These are phyloP conservation scores for Phytomonas sp. DNA, from an alignment of 208 protist species.

Conservation along the genomic window DNA sequence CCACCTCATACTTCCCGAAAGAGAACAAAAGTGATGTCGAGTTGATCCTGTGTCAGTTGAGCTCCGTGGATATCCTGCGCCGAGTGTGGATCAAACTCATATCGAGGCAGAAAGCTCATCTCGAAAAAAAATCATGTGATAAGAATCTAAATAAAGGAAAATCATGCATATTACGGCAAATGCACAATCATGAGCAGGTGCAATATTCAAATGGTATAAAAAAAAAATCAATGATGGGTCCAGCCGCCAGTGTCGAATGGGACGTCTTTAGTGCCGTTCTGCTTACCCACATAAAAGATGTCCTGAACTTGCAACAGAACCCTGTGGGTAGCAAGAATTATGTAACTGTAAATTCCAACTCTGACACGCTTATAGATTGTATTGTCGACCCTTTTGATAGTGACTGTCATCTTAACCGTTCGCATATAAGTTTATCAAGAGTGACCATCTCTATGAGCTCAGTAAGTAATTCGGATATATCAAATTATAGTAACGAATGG, in stretches of 20 bases:
- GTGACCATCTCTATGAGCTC: background rate
- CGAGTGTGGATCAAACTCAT: constrained; percentile 4
- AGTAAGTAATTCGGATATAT: background rate
- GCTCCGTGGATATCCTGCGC: background rate
- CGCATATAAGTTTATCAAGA: background rate
- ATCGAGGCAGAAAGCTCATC: background rate
- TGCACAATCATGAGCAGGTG: background rate
- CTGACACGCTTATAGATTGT: background rate
- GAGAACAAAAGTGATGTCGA: background rate
- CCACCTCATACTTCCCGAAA: background rate
- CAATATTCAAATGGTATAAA: background rate
- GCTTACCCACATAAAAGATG: background rate
- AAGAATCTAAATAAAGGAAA: background rate
- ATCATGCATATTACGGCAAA: background rate
- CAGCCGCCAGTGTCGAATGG: background rate
- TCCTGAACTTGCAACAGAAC: background rate
- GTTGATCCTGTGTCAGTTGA: background rate
- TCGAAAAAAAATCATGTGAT: background rate
- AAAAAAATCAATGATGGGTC: background rate
- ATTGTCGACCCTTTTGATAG: background rate
- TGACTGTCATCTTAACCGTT: background rate
- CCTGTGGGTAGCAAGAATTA: background rate
- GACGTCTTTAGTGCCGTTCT: background rate
- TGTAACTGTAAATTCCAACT: background rate
- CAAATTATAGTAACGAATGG: background rate